Evolutionary conservation across 2,329 filamentous ascomycete genomes (phyloP).

Genomic region (Sporothrix variecibatus): DNA sequence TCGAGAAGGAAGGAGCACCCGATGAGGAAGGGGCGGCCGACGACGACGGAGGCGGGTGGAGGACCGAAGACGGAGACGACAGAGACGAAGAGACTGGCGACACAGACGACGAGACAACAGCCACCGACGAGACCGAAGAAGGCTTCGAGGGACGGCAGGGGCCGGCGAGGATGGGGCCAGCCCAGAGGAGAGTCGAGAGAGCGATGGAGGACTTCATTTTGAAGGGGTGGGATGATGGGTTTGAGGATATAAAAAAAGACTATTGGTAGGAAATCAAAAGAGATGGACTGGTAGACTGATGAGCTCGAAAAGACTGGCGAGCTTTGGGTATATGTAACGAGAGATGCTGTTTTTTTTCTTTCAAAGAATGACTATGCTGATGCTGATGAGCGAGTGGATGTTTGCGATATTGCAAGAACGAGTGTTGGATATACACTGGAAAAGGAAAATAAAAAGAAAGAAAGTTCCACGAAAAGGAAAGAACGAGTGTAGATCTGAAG

Average conservation of each 20-base stretch:
- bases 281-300: neutral
- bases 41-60: neutral
- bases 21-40: too few relatives aligned
- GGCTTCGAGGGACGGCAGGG: conserved; percentile 15
- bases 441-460: neutral
- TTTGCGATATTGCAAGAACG: conserved; percentile 13
- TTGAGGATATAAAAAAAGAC: neutral
- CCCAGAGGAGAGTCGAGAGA: conserved; percentile 13
- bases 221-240: neutral
- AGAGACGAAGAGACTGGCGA: neutral
- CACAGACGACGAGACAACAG: neutral
- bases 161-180: conserved; percentile 11
- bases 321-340: neutral
- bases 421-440: neutral
- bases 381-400: neutral
- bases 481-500: conserved; percentile 6
- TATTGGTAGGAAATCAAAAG: neutral
- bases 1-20: neutral
- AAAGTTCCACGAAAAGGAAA: neutral
- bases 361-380: conserved; percentile 17
- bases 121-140: neutral
- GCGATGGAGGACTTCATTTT: conserved; percentile 16
- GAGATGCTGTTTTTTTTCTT: neutral
- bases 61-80: neutral
- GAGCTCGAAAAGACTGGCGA: conserved; percentile 8